These are phyloP conservation scores for Hypoxylon sp. DNA, from an alignment of 2,329 filamentous ascomycete genomes.

Conservation along the genomic window DNA sequence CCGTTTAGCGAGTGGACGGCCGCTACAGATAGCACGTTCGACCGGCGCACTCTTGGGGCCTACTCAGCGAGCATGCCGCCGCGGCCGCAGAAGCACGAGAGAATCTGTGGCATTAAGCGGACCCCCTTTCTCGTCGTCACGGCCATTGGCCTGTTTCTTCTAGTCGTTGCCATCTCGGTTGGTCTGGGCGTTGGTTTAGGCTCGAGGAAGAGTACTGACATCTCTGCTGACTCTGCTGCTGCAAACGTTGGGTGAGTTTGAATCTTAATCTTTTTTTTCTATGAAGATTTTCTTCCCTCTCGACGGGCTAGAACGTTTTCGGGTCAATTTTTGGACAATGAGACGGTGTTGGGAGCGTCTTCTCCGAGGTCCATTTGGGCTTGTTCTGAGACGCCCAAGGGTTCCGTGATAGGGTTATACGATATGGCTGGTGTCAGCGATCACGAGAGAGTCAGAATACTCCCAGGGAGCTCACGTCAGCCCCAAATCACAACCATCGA, in stretches of 20 bases:
- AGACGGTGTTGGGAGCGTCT: not conserved
- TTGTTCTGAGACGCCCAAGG: not conserved
- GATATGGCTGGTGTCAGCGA: constrained; percentile 6
- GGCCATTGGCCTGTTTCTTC: constrained; percentile 50
- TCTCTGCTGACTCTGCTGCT: not conserved
- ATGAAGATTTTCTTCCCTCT: not conserved
- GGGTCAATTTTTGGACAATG: not conserved
- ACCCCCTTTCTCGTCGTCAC: constrained; percentile 52
- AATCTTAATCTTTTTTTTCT: not conserved
- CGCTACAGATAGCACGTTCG: constrained; percentile 25
- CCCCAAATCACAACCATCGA: constrained; percentile 13
- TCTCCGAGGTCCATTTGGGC: not conserved
- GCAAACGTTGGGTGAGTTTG: constrained; percentile 33
- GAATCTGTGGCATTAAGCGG: constrained; percentile 53
- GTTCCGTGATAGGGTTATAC: not conserved
- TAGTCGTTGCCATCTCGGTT: constrained; percentile 53
- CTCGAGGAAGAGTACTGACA: constrained; percentile 26
- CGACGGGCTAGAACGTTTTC: no score
- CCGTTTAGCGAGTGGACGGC: constrained; percentile 39
- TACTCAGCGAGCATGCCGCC: constrained; percentile 26
- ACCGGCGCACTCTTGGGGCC: constrained; percentile 27
- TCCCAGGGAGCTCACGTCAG: constrained; percentile 20
- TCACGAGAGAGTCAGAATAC: constrained; percentile 6
- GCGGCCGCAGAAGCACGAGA: constrained; percentile 20
- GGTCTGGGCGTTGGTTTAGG: constrained; percentile 56